Percentiles rank a stretch among this genome's conserved stretches.
These are phyloP conservation scores for Stagonosporopsis tanaceti DNA, from an alignment of 2,329 filamentous ascomycete species.

Conservation along the genomic window DNA sequence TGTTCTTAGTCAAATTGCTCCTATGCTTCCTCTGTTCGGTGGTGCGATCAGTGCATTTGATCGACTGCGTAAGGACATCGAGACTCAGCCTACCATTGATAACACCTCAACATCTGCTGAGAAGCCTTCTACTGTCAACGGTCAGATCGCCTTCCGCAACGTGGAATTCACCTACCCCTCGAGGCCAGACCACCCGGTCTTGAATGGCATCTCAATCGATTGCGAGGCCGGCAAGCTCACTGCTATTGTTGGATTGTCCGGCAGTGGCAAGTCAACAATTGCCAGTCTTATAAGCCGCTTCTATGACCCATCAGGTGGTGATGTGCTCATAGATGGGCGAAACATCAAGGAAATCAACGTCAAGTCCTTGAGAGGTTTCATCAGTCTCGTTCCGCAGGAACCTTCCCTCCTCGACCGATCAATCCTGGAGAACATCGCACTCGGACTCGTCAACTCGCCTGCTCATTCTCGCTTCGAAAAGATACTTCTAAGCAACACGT, in stretches of 20 bases:
- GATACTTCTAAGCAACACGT: slow-evolving; percentile 58
- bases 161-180: slow-evolving; percentile 55
- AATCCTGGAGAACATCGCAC: slow-evolving; percentile 63
- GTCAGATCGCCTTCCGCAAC: slow-evolving; percentile 55
- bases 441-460: slow-evolving; percentile 57
- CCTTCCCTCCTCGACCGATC: slow-evolving; percentile 61
- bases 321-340: slow-evolving; percentile 64
- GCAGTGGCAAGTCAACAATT: slow-evolving; percentile 54
- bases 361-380: slow-evolving; percentile 46
- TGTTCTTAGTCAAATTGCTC: slow-evolving; percentile 56
- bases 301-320: slow-evolving; percentile 60
- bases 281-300: slow-evolving; percentile 49
- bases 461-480: slow-evolving; percentile 52
- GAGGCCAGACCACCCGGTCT: slow-evolving; percentile 49
- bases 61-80: slow-evolving; percentile 66
- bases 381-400: slow-evolving; percentile 60
- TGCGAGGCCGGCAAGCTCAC: slow-evolving; percentile 51
- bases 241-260: slow-evolving; percentile 54
- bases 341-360: slow-evolving; percentile 51
- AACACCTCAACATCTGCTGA: slow-evolving; percentile 43
- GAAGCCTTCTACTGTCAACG: slow-evolving; percentile 49
- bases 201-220: slow-evolving; percentile 48
- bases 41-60: slow-evolving; percentile 63
- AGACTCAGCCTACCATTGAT: slow-evolving; percentile 54
- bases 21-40: slow-evolving; percentile 60